These are phyloP conservation scores for Chlamydomonas reinhardtii DNA, from an alignment of 163 green algal genomes.

Conservation along the genomic window DNA sequence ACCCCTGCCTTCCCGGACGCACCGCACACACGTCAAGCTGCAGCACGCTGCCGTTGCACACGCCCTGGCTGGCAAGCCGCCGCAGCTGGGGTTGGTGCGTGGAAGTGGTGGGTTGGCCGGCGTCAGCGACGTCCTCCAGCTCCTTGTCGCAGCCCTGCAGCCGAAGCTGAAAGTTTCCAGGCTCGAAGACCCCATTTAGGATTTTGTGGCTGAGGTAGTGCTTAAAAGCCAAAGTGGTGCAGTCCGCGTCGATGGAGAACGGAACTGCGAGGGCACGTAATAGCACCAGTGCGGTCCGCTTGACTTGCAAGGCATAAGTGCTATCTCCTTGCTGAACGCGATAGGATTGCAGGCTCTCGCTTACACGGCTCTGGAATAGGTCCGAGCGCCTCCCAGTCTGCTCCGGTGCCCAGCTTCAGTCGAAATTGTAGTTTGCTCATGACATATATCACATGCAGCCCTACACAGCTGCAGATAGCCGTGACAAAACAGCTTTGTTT, in stretches of 20 bases:
- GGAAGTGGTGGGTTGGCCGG: not conserved
- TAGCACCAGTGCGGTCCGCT: too few species aligned
- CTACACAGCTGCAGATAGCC: too few species aligned
- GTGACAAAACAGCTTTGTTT: too few species aligned
- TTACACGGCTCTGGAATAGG: too few species aligned
- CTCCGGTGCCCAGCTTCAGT: not conserved
- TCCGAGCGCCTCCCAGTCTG: not conserved
- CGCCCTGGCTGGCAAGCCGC: not conserved
- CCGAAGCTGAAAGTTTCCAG: not conserved
- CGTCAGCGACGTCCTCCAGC: not conserved
- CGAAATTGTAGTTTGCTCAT: not conserved
- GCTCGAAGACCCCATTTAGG: not conserved
- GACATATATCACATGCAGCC: too few species aligned
- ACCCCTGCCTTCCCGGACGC: too few species aligned
- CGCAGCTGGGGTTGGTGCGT: not conserved
- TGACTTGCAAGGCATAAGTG: too few species aligned
- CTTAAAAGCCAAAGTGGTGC: not conserved
- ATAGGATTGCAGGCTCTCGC: too few species aligned
- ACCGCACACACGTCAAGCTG: constrained; percentile 12
- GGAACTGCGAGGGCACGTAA: too few species aligned
- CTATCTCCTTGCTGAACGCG: too few species aligned
- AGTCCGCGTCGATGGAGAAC: too few species aligned
- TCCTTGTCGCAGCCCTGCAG: not conserved
- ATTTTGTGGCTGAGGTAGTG: not conserved
- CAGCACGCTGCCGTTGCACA: not conserved